Conservation (phyloP, 2,329 filamentous ascomycete species). For the Passalora sequoiae region DNA sequence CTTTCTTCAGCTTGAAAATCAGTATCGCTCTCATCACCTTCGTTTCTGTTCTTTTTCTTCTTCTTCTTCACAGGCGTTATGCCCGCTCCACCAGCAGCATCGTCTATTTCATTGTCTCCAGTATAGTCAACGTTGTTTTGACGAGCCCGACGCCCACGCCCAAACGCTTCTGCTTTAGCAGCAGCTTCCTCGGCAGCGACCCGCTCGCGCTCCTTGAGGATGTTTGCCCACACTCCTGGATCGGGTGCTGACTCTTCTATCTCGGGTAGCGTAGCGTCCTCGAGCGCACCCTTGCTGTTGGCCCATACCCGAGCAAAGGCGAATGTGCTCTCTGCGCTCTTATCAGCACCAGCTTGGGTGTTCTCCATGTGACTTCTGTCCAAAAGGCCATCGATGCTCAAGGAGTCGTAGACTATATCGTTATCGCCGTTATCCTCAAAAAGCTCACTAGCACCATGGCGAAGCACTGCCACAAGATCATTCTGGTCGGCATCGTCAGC, state of each 20-base stretch:
- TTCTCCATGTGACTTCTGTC: constrained; percentile 78
- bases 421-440: constrained; percentile 71
- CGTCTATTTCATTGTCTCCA: constrained; percentile 28
- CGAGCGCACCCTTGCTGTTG: constrained; percentile 66
- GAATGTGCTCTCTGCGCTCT: constrained; percentile 72
- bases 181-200: constrained; percentile 69
- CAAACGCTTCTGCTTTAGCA: constrained; percentile 66
- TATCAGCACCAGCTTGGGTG: constrained; percentile 59
- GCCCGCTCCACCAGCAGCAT: constrained; percentile 20
- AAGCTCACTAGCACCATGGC: constrained; percentile 78
- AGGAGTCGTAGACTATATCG: constrained; percentile 74
- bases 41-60: constrained; percentile 34
- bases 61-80: constrained; percentile 34
- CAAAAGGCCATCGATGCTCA: constrained; percentile 82
- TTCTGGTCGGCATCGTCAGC: constrained; percentile 70
- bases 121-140: constrained; percentile 50
- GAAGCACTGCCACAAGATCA: constrained; percentile 82
- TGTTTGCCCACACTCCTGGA: constrained; percentile 79
- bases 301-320: constrained; percentile 89
- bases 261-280: constrained; percentile 37
- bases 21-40: constrained; percentile 44
- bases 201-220: constrained; percentile 75
- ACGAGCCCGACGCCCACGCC: constrained; percentile 74
- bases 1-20: constrained; percentile 45
- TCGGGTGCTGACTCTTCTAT: constrained; percentile 53